Evolutionary conservation across 306 rosid genomes (phyloP).

Genomic region (Pyrus communis): DNA sequence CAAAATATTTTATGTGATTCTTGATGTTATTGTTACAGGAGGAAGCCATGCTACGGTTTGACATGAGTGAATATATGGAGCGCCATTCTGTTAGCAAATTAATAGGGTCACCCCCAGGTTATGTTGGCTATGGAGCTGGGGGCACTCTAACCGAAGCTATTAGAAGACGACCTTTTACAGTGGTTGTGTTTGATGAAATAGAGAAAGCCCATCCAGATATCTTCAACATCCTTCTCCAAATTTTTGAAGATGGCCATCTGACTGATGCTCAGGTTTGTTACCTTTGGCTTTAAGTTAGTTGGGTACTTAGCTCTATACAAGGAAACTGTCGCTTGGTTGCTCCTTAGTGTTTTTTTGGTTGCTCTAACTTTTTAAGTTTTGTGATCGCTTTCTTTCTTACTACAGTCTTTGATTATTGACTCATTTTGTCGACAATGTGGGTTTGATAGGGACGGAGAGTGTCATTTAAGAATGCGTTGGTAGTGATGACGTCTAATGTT

Average conservation of each 20-base stretch:
- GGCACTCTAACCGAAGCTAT: slow-evolving; percentile 87
- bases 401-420: not conserved
- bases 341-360: not conserved
- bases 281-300: not conserved
- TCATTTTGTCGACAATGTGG: slow-evolving; percentile 21
- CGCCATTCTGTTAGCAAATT: slow-evolving; percentile 87
- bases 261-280: slow-evolving; percentile 83
- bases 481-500: slow-evolving; percentile 92
- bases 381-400: not conserved
- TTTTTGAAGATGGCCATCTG: slow-evolving; percentile 84
- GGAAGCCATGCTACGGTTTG: slow-evolving; percentile 66
- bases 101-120: slow-evolving; percentile 93
- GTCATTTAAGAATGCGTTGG: slow-evolving; percentile 74
- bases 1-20: slow-evolving; percentile 1
- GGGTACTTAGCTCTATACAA: not conserved
- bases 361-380: not conserved
- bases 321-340: not conserved
- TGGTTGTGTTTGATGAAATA: slow-evolving; percentile 80
- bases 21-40: slow-evolving; percentile 42
- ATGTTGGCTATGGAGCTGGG: slow-evolving; percentile 87
- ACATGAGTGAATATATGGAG: slow-evolving; percentile 98
- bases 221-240: slow-evolving; percentile 80
- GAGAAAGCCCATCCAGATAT: slow-evolving; percentile 97
- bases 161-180: slow-evolving; percentile 71
- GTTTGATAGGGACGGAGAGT: slow-evolving; percentile 69